Base-by-base conservation (phyloP, 2,329 filamentous ascomycete genomes). In the Colletotrichum melonis region DNA sequence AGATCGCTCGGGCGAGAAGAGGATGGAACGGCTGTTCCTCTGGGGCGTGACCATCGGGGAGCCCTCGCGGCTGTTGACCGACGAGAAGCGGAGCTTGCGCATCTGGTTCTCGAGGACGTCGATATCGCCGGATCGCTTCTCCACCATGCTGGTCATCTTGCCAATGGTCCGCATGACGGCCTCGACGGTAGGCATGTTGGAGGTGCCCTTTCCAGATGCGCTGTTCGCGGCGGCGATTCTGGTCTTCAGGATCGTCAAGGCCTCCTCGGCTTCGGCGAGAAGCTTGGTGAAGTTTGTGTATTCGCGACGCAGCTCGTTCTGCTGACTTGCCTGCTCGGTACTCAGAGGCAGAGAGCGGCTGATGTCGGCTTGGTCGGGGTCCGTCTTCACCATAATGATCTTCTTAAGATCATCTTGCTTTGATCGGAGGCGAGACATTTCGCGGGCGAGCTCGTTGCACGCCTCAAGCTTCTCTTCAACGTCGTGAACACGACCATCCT, bases 101-200 rank as follows among this genome's bases (percentile, higher is more conserved):
- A 99, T 91, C 80, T 98, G 94, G 60, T 92, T 90, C 83, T 98
- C 97, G 38, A 98, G 88, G 7, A 98, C 91, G 80, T 98, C 95
- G 65, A 99, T 92, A 78, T 98, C 96, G 71, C 93, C 94, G 79
- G 94, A 97, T 80, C 94, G 94, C 84, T 95, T 94, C 86, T 98
- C 94, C 0, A 94, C 94, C 92, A 98, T 96, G 73, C 87, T 90
- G 42, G 95, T 98, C 93, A 99, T 95, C 80, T 97, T 98, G 71
- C 88, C 87, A 76, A 99, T 97, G 1, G 97, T 99, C 73, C 94
- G 94, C 77, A 95, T 92, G 24, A 99, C 94, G 0, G 95, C 94
- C 78, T 98, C 97, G 11, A 98, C 94, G 0, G 95, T 98, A 0
- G 97, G 97, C 5, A 92, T 89, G 63, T 88, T 86, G 12, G 82